Base-by-base conservation (phyloP, 352 stramenopile species). In the Phytophthora melonis region DNA sequence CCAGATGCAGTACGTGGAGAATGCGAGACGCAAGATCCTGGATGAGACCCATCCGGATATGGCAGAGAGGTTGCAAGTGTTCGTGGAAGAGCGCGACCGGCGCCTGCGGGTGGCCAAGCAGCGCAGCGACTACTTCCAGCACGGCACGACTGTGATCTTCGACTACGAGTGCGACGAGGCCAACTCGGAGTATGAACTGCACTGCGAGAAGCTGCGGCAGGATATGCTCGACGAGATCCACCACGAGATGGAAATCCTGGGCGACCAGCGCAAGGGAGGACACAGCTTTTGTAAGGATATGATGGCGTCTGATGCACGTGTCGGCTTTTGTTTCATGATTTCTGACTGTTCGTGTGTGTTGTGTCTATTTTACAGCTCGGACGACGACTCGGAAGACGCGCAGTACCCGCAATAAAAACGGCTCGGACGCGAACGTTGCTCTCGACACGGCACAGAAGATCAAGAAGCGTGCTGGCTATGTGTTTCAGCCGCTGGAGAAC, bases 221-320 rank as follows among this genome's bases (percentile, higher is more conserved):
- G 87, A 94, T 64, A 95, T 95, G 89, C 77, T 95, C 25, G 87
- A 94, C 27, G 89, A 95, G 73, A 95, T 95, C 75, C 84, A 93
- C 50, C 79, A 93, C 45, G 89, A 95, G 75, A 94, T 95, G 76
- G 87, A 95, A 67, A 90, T 93, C 60, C 78, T 93, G 32, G 77
- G 88, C 53, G 88, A 92, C 62, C 86, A 95, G 70, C 86, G 84
- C 57, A 92, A 89, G 27, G 84, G 86, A 54, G 82, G 72, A 21
- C 80, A 79, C 55, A 77, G 66, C 30, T 83, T 79, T 1, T 72
- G 83, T 89, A 81, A 57, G 76, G 16, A 57, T 23, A 16, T 59
- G 19, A 3, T 23, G 49, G 19, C 30, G 8, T 25, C 53, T 61
- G 57, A 3, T 27, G n/a, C 13, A 45, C 16, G 16, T 64, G 6